A percentile compares a stretch with the other conserved stretches of the same genome.
Evolutionary conservation across 2,329 filamentous ascomycete species (phyloP).

Genomic region (Alternaria longipes): DNA sequence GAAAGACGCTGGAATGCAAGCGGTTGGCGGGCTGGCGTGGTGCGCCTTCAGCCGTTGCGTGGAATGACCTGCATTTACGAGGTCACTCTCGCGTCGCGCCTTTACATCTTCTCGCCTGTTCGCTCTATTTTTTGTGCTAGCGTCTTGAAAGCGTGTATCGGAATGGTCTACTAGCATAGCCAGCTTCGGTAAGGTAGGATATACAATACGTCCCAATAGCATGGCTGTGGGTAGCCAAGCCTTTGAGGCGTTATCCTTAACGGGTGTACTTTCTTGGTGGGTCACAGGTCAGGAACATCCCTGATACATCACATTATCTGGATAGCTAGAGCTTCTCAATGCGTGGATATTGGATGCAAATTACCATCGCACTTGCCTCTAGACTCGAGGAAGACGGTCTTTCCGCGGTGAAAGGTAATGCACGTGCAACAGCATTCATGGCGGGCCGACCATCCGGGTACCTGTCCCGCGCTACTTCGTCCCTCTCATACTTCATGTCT

Average conservation of each 20-base stretch:
- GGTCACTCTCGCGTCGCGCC: neutral
- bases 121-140: neutral
- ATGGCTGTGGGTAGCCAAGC: neutral
- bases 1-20: neutral
- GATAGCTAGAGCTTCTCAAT: neutral
- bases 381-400: neutral
- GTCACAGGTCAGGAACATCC: neutral
- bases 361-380: neutral
- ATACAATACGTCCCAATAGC: neutral
- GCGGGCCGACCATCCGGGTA: neutral
- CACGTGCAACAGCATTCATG: neutral
- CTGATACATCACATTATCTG: neutral
- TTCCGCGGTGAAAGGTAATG: neutral
- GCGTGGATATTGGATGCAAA: neutral
- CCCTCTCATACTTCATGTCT: neutral
- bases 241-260: neutral
- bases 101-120: neutral
- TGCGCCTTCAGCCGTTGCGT: neutral
- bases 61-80: constrained; percentile 4
- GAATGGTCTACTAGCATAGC: neutral
- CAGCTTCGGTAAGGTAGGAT: neutral
- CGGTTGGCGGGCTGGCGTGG: neutral
- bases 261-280: neutral
- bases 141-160: neutral
- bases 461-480: neutral